Conservation (phyloP, 2,329 filamentous ascomycete species). For the Neonectria punicea region DNA sequence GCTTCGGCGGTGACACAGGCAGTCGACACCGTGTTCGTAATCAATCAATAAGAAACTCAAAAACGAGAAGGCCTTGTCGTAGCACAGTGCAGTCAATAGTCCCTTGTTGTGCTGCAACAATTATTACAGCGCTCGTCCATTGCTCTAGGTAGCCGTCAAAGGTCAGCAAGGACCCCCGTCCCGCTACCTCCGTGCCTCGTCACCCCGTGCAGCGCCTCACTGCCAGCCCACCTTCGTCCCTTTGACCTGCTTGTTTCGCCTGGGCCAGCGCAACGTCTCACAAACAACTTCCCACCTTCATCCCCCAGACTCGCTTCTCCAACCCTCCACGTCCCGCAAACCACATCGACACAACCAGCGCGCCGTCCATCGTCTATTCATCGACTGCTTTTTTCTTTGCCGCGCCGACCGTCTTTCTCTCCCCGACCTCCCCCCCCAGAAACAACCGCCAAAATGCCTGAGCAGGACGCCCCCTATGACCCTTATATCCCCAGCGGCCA, state of each 20-base stretch:
- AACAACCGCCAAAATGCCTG: slow-evolving; percentile 57
- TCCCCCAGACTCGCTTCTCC: slow-evolving; percentile 35
- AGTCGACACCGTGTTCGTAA: slow-evolving; percentile 6
- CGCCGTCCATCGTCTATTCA: slow-evolving; percentile 18
- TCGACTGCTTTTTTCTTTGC: slow-evolving; percentile 20
- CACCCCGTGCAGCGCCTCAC: slow-evolving; percentile 44
- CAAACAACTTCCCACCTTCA: slow-evolving; percentile 42
- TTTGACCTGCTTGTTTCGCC: slow-evolving; percentile 42
- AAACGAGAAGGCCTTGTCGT: slow-evolving; percentile 1
- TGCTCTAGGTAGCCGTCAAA: slow-evolving; percentile 17
- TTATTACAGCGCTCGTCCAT: slow-evolving; percentile 20
- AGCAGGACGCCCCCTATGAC: slow-evolving; percentile 77
- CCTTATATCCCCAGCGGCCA: slow-evolving; percentile 85
- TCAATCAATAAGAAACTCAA: slow-evolving; percentile 20
- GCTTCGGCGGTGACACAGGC: background rate
- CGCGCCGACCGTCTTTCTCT: slow-evolving; percentile 23
- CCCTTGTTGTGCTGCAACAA: slow-evolving; percentile 4
- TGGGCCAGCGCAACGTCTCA: slow-evolving; percentile 44
- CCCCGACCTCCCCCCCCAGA: slow-evolving; percentile 8
- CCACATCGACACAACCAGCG: slow-evolving; percentile 35
- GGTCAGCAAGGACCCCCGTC: slow-evolving; percentile 30
- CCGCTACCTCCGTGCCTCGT: slow-evolving; percentile 40
- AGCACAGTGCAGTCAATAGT: background rate
- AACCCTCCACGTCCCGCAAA: slow-evolving; percentile 40
- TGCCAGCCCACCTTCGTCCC: slow-evolving; percentile 31